A percentile compares a stretch with the other conserved stretches of the same genome.
These are phyloP conservation scores for Globisporangium paddicum DNA, from an alignment of 352 stramenopile genomes.

Conservation along the genomic window DNA sequence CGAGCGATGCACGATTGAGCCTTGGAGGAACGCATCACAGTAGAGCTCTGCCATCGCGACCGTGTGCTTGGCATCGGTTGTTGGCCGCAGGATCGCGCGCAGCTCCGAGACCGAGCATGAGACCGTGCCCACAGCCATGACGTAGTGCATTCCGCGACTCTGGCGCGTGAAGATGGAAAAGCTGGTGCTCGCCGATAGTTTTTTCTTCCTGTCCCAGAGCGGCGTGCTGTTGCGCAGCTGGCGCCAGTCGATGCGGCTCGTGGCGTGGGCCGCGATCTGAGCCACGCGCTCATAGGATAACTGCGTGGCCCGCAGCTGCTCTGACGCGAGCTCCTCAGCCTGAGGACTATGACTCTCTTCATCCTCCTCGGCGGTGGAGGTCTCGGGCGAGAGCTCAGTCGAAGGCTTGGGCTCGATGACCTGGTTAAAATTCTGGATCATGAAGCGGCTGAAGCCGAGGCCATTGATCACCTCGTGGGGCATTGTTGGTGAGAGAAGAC, in stretches of 20 bases:
- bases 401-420: neutral
- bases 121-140: constrained; percentile 13
- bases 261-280: constrained; percentile 7
- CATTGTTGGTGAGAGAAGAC: constrained; percentile 7
- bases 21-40: constrained; percentile 14
- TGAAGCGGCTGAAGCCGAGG: constrained; percentile 13
- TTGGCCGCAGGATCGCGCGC: constrained; percentile 10
- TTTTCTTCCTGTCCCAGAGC: constrained; percentile 18
- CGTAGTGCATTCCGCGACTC: constrained; percentile 18
- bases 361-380: constrained; percentile 9
- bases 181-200: constrained; percentile 3
- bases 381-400: neutral
- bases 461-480: constrained; percentile 4
- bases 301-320: neutral
- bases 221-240: constrained; percentile 15
- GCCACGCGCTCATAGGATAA: constrained; percentile 9
- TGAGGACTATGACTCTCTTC: neutral
- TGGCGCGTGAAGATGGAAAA: constrained; percentile 17
- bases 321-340: neutral
- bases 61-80: constrained; percentile 6
- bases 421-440: constrained; percentile 9
- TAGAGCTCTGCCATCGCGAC: constrained; percentile 16
- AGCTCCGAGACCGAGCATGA: constrained; percentile 17
- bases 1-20: constrained; percentile 12
- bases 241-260: constrained; percentile 12